A percentile compares a stretch with the other conserved stretches of the same genome.
Conservation (phyloP, 2,329 filamentous ascomycete species). For the Exophiala bonariae region DNA sequence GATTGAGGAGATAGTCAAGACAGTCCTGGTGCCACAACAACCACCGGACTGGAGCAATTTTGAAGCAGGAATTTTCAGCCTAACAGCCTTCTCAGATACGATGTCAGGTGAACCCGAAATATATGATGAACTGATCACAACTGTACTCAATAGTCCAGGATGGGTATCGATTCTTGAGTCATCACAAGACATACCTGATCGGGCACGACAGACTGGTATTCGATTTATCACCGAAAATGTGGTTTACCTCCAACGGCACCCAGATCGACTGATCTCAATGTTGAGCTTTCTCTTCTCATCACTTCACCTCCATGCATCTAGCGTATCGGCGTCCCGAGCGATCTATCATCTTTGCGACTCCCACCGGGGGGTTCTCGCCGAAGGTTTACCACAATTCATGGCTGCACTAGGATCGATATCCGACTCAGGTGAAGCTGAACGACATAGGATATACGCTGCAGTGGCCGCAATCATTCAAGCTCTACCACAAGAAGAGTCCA, state of each 20-base stretch:
- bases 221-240: conserved; percentile 46
- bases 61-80: conserved; percentile 45
- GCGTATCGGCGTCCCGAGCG: conserved; percentile 43
- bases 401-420: conserved; percentile 34
- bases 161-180: conserved; percentile 35
- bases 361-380: conserved; percentile 40
- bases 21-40: conserved; percentile 31
- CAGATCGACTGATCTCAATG: conserved; percentile 39
- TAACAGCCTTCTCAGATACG: conserved; percentile 45
- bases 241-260: conserved; percentile 45
- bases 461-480: conserved; percentile 47
- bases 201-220: conserved; percentile 40
- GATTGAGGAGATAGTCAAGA: conserved; percentile 42
- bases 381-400: conserved; percentile 44
- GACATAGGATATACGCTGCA: conserved; percentile 39
- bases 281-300: conserved; percentile 48
- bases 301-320: conserved; percentile 41
- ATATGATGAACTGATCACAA: conserved; percentile 40
- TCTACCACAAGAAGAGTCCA: conserved; percentile 39
- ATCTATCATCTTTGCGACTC: conserved; percentile 46
- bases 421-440: conserved; percentile 20
- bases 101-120: conserved; percentile 45
- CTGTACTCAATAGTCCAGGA: conserved; percentile 36
- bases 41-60: conserved; percentile 45
- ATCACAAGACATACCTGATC: conserved; percentile 36